Base-by-base conservation (phyloP, 371 early-diverging fungal genomes). In the Catenaria anguillulae region DNA sequence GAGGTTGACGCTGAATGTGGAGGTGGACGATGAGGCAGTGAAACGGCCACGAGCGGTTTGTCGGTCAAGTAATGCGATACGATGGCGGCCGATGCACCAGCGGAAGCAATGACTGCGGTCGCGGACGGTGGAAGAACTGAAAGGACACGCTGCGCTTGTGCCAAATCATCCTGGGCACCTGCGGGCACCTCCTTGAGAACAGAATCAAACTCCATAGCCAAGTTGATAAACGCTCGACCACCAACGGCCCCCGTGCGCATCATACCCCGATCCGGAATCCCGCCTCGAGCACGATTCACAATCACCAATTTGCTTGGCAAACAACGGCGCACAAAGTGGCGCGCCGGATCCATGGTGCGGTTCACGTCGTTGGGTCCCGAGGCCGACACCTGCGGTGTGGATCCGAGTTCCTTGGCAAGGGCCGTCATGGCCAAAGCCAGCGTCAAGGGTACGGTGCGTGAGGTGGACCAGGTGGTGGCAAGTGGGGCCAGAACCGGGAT, bases 41-140 rank as follows among this genome's bases (percentile, higher is more conserved):
- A 56, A 68, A 55, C 37, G 17, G 60, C 75, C 62, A 67, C 68
- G 61, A 73, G 62, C 35, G 81, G 81, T 61, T 81, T 82, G 56
- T 79, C 85, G n/a, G 84, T 75, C 40, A 85, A 76, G 21, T 78
- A 68, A 64, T 79, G 79, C 61, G 76, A 64, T 63, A 80, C 77
- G 56, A 73, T 67, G 26, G 70, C 72, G 1, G 68, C 62, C 26
- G 70, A 74, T 42, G 65, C 71, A 56, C 64, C 74, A 37, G 71
- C 79, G 40, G 73, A 77, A 2, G 78, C 73, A 13, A 82, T 66
- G 21, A 84, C 70, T 0, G 82, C 84, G 13, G 82, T 80, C 23
- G 79, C 69, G 12, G 77, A 73, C 0, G 73, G 65, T 0, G 84
- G 84, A 21, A 80, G 62, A 15, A 67, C 61, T 26, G 64, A 69